Evolutionary conservation across 768 basidiomycete genomes (phyloP), one percentile per base, ranked within the genome.

Genomic region (Boletales sp.): DNA sequence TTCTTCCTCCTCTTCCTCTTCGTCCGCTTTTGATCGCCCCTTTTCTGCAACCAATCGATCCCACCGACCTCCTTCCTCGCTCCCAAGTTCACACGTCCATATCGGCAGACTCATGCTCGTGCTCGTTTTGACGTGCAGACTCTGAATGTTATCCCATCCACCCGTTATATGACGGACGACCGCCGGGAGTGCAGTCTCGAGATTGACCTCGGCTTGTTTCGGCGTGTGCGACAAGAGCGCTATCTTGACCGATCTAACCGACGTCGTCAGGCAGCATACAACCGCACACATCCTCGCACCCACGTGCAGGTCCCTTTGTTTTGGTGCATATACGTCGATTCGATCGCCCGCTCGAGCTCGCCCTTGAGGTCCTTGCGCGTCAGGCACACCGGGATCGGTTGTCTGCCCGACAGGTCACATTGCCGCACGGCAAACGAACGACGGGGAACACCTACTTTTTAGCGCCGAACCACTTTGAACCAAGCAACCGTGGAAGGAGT

Each of bases 291-390:
- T 30, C 32, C 29, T 19, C 15, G 21, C 15, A 80, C 92, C 45
- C 73, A 94, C 90, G 86, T 83, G 80, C 88, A 91, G 7, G 93
- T 97, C 12, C 97, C 97, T 55, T 82, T 83, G 48, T 94, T 92
- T 70, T 94, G 90, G 67, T 94, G 89, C 86, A 97, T 90, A 69
- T 97, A 97, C 3, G 95, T 94, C 11, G 94, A 93, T 5, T 85
- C 85, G 56, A 99, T 84, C 15, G 95, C 95, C 40, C 86, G 84
- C 67, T 95, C 94, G 10, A 99, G 79, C 61, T 97, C 94, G 41
- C 76, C 80, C 67, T 97, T 98, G 51, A 99, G 78, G 68, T 95
- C 89, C 63, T 93, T 94, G 19, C 86, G 82, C 11, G 79, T 84
- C 45, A 99, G 67, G 56, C 82, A 85, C n/a, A 98, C 95, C 1